phyloP scores from a whole-genome alignment of 768 basidiomycete genomes.

The Pulveroboletus sp. region DNA sequence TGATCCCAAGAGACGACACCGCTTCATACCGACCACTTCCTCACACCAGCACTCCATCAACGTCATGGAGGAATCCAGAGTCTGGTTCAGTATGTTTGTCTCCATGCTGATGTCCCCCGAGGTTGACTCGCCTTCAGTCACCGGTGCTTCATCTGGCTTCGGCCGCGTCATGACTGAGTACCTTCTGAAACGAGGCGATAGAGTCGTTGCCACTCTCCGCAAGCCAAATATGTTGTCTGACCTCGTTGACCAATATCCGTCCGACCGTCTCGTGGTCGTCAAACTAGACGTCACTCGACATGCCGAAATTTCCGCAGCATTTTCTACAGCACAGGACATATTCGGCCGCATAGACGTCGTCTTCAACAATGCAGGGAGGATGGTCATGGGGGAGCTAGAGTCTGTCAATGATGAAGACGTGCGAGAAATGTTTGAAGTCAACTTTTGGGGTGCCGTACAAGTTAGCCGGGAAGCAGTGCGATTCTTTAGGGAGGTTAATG shows the following conservation, averaged over 20 bases:
- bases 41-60: not conserved
- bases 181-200: slow-evolving; percentile 33
- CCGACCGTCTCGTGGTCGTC: slow-evolving; percentile 18
- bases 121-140: slow-evolving; percentile 26
- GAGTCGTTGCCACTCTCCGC: slow-evolving; percentile 41
- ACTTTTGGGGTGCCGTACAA: slow-evolving; percentile 29
- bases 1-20: too few species aligned
- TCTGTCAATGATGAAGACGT: slow-evolving; percentile 28
- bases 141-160: slow-evolving; percentile 38
- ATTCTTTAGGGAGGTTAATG: slow-evolving; percentile 35
- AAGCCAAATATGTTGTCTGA: slow-evolving; percentile 32
- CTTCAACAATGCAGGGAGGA: slow-evolving; percentile 35
- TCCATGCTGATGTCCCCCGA: not conserved
- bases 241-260: slow-evolving; percentile 24
- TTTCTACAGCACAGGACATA: slow-evolving; percentile 22
- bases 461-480: slow-evolving; percentile 31
- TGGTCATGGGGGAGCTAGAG: slow-evolving; percentile 31
- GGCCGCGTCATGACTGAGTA: slow-evolving; percentile 32
- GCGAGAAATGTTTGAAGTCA: slow-evolving; percentile 35
- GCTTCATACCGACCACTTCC: too few species aligned
- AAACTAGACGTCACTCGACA: slow-evolving; percentile 30
- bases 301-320: slow-evolving; percentile 25
- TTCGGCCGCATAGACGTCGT: slow-evolving; percentile 37
- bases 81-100: not conserved
- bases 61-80: not conserved